phyloP scores from a whole-genome alignment of 192 early-diverging fungal species.

The Geranomyces michiganensis region DNA sequence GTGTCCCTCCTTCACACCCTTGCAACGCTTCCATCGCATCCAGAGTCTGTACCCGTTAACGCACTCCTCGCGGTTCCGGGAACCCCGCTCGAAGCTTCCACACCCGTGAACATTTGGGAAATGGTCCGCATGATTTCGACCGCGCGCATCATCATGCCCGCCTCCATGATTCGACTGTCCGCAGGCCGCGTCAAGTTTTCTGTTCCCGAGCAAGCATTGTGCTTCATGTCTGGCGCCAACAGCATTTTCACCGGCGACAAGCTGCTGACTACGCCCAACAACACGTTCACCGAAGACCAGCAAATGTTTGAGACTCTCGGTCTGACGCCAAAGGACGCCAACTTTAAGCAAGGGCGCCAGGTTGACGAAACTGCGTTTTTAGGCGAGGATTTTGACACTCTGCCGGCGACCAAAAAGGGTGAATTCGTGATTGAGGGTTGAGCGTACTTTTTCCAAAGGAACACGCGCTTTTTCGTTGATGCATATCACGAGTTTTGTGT shows the following conservation, averaged over 20 bases:
- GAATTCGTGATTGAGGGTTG: conserved; percentile 5
- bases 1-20: conserved; percentile 77
- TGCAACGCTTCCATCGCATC: conserved; percentile 69
- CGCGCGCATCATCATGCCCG: conserved; percentile 79
- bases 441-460: too few relatives aligned
- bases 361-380: not conserved
- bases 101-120: conserved; percentile 80
- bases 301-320: conserved; percentile 73
- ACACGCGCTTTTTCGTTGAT: too few relatives aligned
- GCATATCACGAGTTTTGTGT: too few relatives aligned
- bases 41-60: conserved; percentile 81
- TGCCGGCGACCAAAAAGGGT: not conserved
- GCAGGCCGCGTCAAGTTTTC: conserved; percentile 76
- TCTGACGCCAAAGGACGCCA: conserved; percentile 21
- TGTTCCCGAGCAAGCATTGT: conserved; percentile 65
- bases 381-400: not conserved
- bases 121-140: conserved; percentile 86
- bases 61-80: conserved; percentile 78
- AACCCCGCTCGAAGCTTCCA: conserved; percentile 75
- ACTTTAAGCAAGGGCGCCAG: conserved; percentile 16
- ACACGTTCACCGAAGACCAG: conserved; percentile 69
- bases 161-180: conserved; percentile 74
- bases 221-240: conserved; percentile 85
- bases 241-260: conserved; percentile 84
- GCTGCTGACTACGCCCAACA: conserved; percentile 80